A percentile compares a stretch with the other conserved stretches of the same genome.
Evolutionary conservation across 2,329 filamentous ascomycete genomes (phyloP).

Genomic region (Blumeriella jaapii): DNA sequence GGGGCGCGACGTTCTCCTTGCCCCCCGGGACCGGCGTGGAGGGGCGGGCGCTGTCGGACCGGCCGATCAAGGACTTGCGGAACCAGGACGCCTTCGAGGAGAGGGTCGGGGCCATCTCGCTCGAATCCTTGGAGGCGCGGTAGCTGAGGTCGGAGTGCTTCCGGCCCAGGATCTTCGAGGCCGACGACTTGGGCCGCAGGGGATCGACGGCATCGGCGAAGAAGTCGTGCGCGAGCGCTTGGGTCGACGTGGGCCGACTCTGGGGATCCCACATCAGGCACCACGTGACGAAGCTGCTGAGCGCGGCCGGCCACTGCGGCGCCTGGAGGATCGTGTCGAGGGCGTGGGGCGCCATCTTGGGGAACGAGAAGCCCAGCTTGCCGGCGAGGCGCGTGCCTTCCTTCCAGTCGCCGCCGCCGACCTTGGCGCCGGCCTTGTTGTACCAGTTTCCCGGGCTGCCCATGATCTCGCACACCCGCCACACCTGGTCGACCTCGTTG

Average conservation of each 20-base stretch:
- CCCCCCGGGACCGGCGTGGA: constrained; percentile 32
- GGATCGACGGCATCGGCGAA: constrained; percentile 89
- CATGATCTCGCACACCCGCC: constrained; percentile 99
- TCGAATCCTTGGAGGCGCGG: constrained; percentile 53
- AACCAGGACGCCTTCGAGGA: constrained; percentile 93
- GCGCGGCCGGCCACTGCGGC: constrained; percentile 80
- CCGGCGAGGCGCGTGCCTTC: constrained; percentile 86
- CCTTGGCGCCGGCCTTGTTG: constrained; percentile 73
- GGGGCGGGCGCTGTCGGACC: constrained; percentile 58
- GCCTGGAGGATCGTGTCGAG: constrained; percentile 88
- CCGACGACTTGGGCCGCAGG: constrained; percentile 78
- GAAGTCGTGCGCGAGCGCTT: constrained; percentile 92
- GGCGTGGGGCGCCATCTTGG: constrained; percentile 96
- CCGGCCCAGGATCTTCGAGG: constrained; percentile 71
- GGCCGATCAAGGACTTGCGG: constrained; percentile 80
- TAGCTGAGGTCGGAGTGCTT: constrained; percentile 78
- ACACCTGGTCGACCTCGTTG: constrained; percentile 98
- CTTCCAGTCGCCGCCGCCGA: constrained; percentile 95
- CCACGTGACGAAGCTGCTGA: constrained; percentile 94
- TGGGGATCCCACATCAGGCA: constrained; percentile 99
- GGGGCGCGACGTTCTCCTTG: constrained; percentile 37
- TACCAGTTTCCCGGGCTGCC: constrained; percentile 98
- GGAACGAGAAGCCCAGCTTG: constrained; percentile 96
- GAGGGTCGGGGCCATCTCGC: constrained; percentile 42
- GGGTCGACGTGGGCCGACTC: constrained; percentile 76